Evolutionary conservation across 73 alveolate species (phyloP).

Genomic region (Blepharisma japonicum): DNA sequence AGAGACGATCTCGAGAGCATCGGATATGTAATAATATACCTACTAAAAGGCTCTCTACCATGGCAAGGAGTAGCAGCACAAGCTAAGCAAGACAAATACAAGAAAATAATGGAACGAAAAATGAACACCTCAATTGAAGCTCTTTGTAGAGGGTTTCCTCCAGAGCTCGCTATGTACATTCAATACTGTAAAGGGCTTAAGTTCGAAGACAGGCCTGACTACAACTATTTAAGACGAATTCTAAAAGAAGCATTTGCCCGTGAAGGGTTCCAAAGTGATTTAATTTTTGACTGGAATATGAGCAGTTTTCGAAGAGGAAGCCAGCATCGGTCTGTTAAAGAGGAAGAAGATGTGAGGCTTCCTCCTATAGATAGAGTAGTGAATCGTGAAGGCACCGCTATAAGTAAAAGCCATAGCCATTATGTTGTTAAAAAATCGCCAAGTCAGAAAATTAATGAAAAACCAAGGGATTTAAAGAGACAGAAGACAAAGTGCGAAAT

Average conservation of each 20-base stretch:
- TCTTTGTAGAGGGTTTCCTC: conserved; percentile 76
- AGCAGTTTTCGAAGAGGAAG: background rate
- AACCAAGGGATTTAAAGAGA: too few species aligned
- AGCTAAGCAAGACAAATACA: conserved; percentile 66
- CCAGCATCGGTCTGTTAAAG: too few species aligned
- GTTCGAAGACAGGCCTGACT: conserved; percentile 90
- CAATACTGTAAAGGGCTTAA: conserved; percentile 81
- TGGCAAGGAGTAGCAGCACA: conserved; percentile 66
- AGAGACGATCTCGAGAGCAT: conserved; percentile 80
- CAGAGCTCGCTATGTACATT: conserved; percentile 77
- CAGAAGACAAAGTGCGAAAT: too few species aligned
- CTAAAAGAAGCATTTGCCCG: conserved; percentile 31
- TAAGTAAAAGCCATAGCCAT: too few species aligned
- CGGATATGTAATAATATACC: conserved; percentile 50
- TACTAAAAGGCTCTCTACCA: conserved; percentile 66
- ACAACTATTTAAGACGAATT: conserved; percentile 36
- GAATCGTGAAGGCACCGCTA: too few species aligned
- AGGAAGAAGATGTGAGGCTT: too few species aligned
- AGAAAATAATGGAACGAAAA: conserved; percentile 84
- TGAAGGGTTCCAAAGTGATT: conserved; percentile 15
- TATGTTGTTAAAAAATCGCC: too few species aligned
- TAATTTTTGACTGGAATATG: conserved; percentile 31
- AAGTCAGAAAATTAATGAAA: too few species aligned
- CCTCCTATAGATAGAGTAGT: too few species aligned
- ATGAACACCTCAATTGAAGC: conserved; percentile 66